Conservation (phyloP, 176 grass and related monocot species). For the Aegilops speltoides region DNA sequence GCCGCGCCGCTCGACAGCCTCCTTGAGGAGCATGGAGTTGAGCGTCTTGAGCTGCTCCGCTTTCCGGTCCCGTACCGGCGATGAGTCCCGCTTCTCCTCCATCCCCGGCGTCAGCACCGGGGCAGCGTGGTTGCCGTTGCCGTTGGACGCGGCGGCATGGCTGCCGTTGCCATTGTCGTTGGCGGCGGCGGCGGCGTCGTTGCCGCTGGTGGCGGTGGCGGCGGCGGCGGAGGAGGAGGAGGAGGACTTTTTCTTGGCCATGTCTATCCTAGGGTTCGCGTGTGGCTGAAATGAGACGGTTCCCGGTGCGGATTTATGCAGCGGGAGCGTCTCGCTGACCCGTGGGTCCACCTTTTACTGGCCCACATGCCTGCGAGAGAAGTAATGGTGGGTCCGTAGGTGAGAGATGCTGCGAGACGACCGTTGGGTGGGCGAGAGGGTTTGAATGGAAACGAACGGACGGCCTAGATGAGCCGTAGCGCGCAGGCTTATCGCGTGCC, state of each 20-base stretch:
- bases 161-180: neutral
- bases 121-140: neutral
- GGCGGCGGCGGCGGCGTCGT: neutral
- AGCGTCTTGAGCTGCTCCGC: constrained; percentile 60
- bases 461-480: neutral
- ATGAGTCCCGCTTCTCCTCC: constrained; percentile 3
- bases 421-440: constrained; percentile 32
- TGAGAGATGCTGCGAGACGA: neutral
- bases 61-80: constrained; percentile 23
- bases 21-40: constrained; percentile 63
- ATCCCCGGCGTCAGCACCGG: neutral
- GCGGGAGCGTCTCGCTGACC: neutral
- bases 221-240: constrained; percentile 2
- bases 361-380: neutral
- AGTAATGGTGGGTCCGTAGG: neutral
- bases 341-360: rapidly evolving
- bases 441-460: constrained; percentile 34
- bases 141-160: neutral
- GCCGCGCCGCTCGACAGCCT: constrained; percentile 54
- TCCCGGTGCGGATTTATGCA: constrained; percentile 22
- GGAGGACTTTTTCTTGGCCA: constrained; percentile 69
- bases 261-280: constrained; percentile 40
- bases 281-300: constrained; percentile 18
- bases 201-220: neutral
- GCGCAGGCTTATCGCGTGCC: neutral